phyloP scores from a whole-genome alignment of 108 stramenopile genomes.

The Skeletonema grethae region DNA sequence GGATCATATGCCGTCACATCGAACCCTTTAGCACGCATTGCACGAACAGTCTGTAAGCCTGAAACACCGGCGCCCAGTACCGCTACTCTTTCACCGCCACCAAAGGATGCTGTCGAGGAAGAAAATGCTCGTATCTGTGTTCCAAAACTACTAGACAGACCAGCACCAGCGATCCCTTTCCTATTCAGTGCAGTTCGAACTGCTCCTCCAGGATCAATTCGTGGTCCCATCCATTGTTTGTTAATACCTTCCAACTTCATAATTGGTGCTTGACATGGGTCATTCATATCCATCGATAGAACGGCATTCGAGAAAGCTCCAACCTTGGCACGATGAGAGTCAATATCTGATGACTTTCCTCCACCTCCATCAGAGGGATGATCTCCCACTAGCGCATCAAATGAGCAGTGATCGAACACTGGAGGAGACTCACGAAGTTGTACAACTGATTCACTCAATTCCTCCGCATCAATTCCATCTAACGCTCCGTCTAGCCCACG shows the following conservation, averaged over 20 bases:
- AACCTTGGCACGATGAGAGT: constrained; percentile 16
- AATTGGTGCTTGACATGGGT: constrained; percentile 26
- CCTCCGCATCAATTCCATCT: background rate
- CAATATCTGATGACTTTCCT: background rate
- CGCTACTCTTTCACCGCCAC: constrained; percentile 13
- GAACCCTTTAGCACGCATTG: constrained; percentile 20
- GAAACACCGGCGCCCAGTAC: constrained; percentile 43
- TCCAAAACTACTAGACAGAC: background rate
- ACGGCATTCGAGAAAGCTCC: constrained; percentile 23
- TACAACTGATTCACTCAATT: background rate
- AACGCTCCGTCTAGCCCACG: background rate
- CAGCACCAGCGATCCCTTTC: background rate
- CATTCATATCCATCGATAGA: constrained; percentile 30
- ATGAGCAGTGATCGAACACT: constrained; percentile 41
- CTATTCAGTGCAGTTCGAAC: constrained; percentile 12
- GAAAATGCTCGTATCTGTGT: constrained; percentile 12
- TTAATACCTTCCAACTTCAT: constrained; percentile 42
- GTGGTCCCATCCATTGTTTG: constrained; percentile 12
- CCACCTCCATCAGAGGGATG: background rate
- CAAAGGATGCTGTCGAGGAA: background rate
- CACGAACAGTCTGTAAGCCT: constrained; percentile 37
- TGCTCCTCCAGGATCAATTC: constrained; percentile 13
- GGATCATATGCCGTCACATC: constrained; percentile 42
- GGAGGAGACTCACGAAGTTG: constrained; percentile 19
- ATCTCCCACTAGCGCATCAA: constrained; percentile 25